Evolutionary conservation across 495 filamentous ascomycete genomes (phyloP).

Genomic region (Penicillium diatomitis): DNA sequence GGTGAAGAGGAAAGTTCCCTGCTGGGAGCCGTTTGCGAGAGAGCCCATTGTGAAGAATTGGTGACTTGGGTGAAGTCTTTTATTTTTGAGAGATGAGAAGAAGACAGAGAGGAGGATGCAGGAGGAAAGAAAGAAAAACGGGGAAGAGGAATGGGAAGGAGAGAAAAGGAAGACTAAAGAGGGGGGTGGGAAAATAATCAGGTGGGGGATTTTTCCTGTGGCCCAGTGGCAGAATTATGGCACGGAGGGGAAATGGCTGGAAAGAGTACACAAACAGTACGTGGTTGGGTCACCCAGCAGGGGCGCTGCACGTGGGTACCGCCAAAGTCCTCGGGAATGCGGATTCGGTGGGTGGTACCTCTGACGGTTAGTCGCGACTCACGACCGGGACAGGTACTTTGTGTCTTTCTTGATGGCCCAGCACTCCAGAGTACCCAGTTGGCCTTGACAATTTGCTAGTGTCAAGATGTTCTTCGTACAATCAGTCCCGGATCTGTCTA

Average conservation of each 20-base stretch:
- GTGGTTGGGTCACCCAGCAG: neutral
- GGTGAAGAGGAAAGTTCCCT: conserved; percentile 92
- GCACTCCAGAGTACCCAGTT: too few relatives aligned
- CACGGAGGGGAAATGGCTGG: neutral
- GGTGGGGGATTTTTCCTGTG: conserved; percentile 18
- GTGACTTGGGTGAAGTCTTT: conserved; percentile 8
- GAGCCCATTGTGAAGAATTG: conserved; percentile 48
- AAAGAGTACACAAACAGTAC: conserved; percentile 10
- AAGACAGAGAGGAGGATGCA: conserved; percentile 7
- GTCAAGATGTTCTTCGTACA: neutral
- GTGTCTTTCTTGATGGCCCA: too few relatives aligned
- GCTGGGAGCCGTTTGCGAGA: conserved; percentile 45
- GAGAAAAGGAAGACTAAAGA: conserved; percentile 1
- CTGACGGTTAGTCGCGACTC: too few relatives aligned
- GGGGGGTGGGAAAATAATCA: conserved; percentile 7
- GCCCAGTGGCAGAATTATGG: conserved; percentile 3
- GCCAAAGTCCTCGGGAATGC: neutral
- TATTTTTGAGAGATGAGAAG: neutral
- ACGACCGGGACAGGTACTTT: too few relatives aligned
- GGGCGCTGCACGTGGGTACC: conserved; percentile 6
- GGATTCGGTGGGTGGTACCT: too few relatives aligned
- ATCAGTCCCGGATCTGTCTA: neutral
- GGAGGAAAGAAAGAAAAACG: conserved; percentile 9
- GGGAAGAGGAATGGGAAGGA: conserved; percentile 9
- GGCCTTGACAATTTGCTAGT: neutral